Base-by-base conservation (phyloP, 2,329 filamentous ascomycete genomes). In the Phyllosticta paracitricarpa region DNA sequence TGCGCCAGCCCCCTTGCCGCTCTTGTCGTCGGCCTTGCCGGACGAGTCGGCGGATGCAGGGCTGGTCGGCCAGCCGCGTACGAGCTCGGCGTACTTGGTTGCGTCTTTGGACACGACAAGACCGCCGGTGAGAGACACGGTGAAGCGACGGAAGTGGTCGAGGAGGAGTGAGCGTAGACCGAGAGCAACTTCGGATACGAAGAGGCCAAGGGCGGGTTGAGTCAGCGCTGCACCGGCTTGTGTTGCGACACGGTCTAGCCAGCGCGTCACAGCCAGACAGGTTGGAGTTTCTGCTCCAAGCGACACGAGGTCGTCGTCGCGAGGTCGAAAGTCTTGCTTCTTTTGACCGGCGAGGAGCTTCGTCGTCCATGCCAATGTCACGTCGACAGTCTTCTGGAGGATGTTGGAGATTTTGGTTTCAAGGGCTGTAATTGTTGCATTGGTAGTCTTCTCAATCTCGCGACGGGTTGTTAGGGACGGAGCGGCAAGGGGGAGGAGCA, bases 41-140 rank as follows among this genome's bases (percentile, higher is more conserved):
- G 89, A 84, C 67, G 86, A 86, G 59, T 83, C 81, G 51, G 92
- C 79, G 52, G 92, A 79, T 28, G 22, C 26, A 7, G 56, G 56
- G 1, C 51, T 51, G 14, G 60, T 62, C 0, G 88, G 84, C 91
- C 91, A 97, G 35, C 86, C 86, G 64, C 89, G 86, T 65, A 99
- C 81, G 10, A 96, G 84, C 63, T 92, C 88, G 8, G 89, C 89
- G 73, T 99, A 99, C 71, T 91, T 91, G 40, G 91, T 90, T 73
- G 97, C 92, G 72, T 99, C 94, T 77, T 97, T 96, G 40, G 89
- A 93, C 26, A 97, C 90, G 84, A 97, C 94, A 55, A 99, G 83
- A 2, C 91, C 94, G 64, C 94, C 94, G 0, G 93, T 92, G 51
- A 92, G 90, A 67, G 91, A 96, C 66, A 99, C 91, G 63, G 88